These are phyloP conservation scores for Ogataea nitratoaversa DNA, from an alignment of 805 yeast species.

Conservation along the genomic window DNA sequence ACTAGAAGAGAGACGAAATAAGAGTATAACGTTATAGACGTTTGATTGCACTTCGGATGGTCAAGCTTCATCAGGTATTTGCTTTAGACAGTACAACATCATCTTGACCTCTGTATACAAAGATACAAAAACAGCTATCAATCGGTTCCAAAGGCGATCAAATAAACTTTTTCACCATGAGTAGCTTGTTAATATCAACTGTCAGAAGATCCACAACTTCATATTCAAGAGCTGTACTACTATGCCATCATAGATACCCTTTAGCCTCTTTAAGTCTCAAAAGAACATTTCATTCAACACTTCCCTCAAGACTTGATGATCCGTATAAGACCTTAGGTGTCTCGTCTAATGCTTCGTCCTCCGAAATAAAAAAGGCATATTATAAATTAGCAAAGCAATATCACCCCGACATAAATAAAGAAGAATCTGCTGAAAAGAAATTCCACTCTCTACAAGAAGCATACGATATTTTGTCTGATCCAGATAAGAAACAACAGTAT, in stretches of 20 bases:
- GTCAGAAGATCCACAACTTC: neutral
- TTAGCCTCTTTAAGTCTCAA: neutral
- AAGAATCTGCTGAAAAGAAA: conserved; percentile 76
- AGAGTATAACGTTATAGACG: too few species aligned
- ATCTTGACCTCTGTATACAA: too few species aligned
- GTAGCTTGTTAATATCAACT: neutral
- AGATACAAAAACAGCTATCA: too few species aligned
- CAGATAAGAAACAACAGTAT: conserved; percentile 78
- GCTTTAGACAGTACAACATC: too few species aligned
- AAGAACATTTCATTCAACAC: conserved; percentile 42
- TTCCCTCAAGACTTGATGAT: conserved; percentile 40
- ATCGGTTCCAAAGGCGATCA: too few species aligned
- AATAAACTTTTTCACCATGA: too few species aligned
- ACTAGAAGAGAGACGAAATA: too few species aligned
- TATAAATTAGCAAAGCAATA: conserved; percentile 87
- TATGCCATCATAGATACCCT: too few species aligned
- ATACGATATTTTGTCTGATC: conserved; percentile 85
- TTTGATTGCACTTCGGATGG: too few species aligned
- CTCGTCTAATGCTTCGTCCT: conserved; percentile 58
- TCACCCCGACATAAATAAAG: conserved; percentile 97
- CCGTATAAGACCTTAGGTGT: conserved; percentile 88
- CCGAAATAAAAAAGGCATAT: conserved; percentile 94
- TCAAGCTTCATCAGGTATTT: too few species aligned
- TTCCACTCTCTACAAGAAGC: conserved; percentile 94
- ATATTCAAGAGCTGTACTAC: neutral